Evolutionary conservation across 1,284 basidiomycete genomes (phyloP).

Genomic region (Marasmius tenuissimus): DNA sequence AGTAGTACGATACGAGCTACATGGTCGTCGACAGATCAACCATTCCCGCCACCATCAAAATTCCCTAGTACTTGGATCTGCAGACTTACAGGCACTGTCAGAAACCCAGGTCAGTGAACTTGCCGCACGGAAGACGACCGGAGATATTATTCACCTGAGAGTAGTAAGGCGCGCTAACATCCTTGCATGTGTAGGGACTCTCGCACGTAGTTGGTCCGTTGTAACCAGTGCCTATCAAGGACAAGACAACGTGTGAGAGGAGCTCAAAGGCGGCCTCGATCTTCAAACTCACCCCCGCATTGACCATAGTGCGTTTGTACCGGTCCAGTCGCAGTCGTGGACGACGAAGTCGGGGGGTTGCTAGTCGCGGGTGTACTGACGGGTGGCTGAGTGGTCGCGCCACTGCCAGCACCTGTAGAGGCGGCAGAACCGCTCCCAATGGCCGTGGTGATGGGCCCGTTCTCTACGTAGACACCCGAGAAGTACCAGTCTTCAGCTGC

Average conservation of each 20-base stretch:
- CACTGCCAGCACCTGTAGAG: conserved; percentile 14
- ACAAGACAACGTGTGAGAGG: background rate
- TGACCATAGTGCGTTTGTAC: conserved; percentile 50
- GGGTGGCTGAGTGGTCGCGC: conserved; percentile 22
- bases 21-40: too few relatives aligned
- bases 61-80: background rate
- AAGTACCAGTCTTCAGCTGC: conserved; percentile 58
- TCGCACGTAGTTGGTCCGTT: conserved; percentile 49
- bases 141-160: background rate
- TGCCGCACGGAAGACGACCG: background rate
- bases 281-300: conserved; percentile 43
- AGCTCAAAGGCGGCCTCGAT: background rate
- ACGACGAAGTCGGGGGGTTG: conserved; percentile 15
- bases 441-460: conserved; percentile 52
- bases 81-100: background rate
- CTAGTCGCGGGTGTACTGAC: conserved; percentile 23
- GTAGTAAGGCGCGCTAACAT: conserved; percentile 26
- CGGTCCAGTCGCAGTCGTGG: conserved; percentile 39
- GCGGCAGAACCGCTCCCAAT: conserved; percentile 39
- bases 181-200: conserved; percentile 40
- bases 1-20: too few relatives aligned
- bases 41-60: too few relatives aligned
- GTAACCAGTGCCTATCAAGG: conserved; percentile 37
- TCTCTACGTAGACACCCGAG: conserved; percentile 61
- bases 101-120: background rate